A percentile compares a stretch with the other conserved stretches of the same genome.
These are phyloP conservation scores for Ophiostoma piceae DNA, from an alignment of 2,329 filamentous ascomycete genomes.

Conservation along the genomic window DNA sequence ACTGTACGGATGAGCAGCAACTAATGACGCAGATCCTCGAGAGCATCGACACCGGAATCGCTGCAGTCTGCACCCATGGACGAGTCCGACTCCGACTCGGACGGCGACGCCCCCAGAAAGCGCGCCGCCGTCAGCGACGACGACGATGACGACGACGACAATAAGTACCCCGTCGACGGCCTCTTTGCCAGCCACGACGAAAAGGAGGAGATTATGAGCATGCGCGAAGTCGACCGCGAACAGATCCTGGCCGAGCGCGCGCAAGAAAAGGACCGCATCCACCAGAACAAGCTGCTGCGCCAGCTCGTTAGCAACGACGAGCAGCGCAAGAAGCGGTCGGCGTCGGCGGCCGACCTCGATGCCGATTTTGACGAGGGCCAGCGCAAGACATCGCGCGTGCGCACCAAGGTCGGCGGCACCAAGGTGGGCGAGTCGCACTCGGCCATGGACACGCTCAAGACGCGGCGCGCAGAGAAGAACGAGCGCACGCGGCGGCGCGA, in stretches of 20 bases:
- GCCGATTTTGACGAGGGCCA: constrained; percentile 74
- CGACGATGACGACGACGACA: constrained; percentile 50
- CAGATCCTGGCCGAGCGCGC: constrained; percentile 83
- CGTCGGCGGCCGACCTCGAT: constrained; percentile 70
- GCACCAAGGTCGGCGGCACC: constrained; percentile 60
- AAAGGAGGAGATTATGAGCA: constrained; percentile 71
- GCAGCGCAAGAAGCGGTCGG: constrained; percentile 71
- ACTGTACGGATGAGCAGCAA: background rate
- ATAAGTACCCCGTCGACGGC: constrained; percentile 81
- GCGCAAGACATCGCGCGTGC: constrained; percentile 67
- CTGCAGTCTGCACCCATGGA: constrained; percentile 83
- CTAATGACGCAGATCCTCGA: constrained; percentile 55
- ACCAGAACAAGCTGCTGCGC: constrained; percentile 76
- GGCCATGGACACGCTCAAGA: constrained; percentile 66
- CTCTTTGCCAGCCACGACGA: constrained; percentile 70
- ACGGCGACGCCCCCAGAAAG: constrained; percentile 42
- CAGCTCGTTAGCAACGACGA: constrained; percentile 65
- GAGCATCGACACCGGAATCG: constrained; percentile 65
- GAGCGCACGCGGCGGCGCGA: constrained; percentile 59
- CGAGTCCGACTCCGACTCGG: constrained; percentile 75
- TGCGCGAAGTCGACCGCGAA: constrained; percentile 89
- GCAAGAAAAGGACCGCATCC: constrained; percentile 72
- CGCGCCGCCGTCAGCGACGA: constrained; percentile 35
- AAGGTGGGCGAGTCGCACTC: constrained; percentile 63
- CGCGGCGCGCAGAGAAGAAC: constrained; percentile 59